Base-by-base conservation (phyloP, 2,329 filamentous ascomycete genomes). In the Trichoderma lentiforme region DNA sequence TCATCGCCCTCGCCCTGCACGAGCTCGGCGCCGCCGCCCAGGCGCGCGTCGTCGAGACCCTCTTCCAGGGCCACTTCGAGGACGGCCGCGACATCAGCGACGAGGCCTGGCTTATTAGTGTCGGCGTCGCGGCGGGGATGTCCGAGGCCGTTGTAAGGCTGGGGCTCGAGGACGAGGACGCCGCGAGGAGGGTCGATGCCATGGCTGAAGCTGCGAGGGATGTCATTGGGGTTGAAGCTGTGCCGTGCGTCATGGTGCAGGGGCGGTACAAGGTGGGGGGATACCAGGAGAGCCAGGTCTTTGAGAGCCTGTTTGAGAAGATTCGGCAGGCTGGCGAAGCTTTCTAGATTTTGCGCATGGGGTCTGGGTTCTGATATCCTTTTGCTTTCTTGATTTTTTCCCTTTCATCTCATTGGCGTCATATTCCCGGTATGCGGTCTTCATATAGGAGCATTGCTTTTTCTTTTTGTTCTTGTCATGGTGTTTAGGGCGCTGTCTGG, bases 201-300 rank as follows among this genome's bases (percentile, higher is more conserved):
- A 77, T 81, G 71, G 79, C 79, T 1, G 69, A 76, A 57, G 73
- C 61, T 8, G 80, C 81, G 3, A 75, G 73, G 56, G 75, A 76
- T 28, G 73, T 75, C 12, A 74, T 76, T 5, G 80, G 80, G 7
- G 81, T 95, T 68, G 85, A 84, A 71, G 92, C 92, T 0, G 92
- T 95, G 75, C 92, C 93, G 18, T 90, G 91, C 75, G 93, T 93
- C 76, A 90, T 89, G 2, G 86, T 95, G 65, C 91, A 94, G 77
- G 88, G 86, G 1, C 83, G 84, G 76, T 94, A 89, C 80, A 86
- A 90, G 74, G 84, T 95, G 21, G 89, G 90, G 9, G 93, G 93
- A 1, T 92, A 90, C 70, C 91, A 95, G 83, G 88, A 91, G 72
- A 84, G 88, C 3, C 84, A 85, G 58, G 85, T 90, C 0, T 93